These are phyloP conservation scores for Umbellularia californica DNA, from an alignment of 164 flowering plant species.

Conservation along the genomic window DNA sequence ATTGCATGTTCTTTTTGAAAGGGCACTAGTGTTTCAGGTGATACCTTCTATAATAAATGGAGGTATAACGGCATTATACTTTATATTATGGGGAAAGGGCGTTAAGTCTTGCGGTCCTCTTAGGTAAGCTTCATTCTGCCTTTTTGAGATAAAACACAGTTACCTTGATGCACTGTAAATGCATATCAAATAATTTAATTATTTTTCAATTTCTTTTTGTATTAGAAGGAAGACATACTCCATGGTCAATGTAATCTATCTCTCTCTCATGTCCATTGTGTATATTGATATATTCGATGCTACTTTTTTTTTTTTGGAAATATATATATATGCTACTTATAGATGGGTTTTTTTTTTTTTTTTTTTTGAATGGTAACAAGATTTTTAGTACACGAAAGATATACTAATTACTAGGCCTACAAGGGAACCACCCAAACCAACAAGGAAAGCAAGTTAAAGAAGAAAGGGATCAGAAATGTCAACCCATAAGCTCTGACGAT, in stretches of 20 bases:
- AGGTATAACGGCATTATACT: conserved; percentile 83
- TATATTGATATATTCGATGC: not conserved
- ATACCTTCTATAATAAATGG: conserved; percentile 92
- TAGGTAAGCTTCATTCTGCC: conserved; percentile 41
- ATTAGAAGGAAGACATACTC: not conserved
- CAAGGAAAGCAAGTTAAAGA: no score
- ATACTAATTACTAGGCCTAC: no score
- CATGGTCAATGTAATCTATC: not conserved
- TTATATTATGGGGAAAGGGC: conserved; percentile 93
- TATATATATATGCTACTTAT: no score
- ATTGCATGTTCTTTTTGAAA: conserved; percentile 12
- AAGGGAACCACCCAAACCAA: no score
- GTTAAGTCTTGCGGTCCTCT: conserved; percentile 87
- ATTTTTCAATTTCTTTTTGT: no score
- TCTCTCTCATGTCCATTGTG: not conserved
- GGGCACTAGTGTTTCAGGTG: conserved; percentile 48
- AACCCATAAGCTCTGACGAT: no score
- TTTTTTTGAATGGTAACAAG: no score
- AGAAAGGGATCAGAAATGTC: no score
- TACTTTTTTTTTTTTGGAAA: no score
- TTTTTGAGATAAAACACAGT: not conserved
- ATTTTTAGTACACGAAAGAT: no score
- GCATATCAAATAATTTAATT: not conserved
- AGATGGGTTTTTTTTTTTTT: not conserved
- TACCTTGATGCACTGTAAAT: not conserved